Base-by-base conservation (phyloP, 139 green algal genomes). In the Closterium sp. region DNA sequence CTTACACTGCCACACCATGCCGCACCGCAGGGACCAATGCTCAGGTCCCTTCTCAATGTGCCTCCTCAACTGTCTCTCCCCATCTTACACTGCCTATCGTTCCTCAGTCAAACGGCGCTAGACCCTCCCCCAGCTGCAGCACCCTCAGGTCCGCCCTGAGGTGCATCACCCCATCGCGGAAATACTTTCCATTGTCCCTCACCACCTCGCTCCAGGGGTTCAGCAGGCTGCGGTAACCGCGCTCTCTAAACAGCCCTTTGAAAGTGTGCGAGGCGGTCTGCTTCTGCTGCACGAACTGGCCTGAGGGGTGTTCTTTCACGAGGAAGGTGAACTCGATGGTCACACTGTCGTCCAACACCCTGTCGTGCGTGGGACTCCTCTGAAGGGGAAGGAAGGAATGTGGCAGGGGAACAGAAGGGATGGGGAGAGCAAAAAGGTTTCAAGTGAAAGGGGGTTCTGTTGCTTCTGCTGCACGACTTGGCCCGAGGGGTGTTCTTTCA, bases 131-230 rank as follows among this genome's bases (percentile, higher is more conserved):
- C 19, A 31, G 86, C 29, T 38, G 28, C 9, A 89, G 34, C 9
- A 89, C 17, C 29, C 86, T 38, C 29, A 89, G 86, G 86, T 89
- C 86, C 29, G 86, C 86, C n/a, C 86, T 29, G 4, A 89, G 4
- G 2, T 38, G 19, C 86, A 89, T 89, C 9, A 89, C 86, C n/a
- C 86, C 86, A 11, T 45, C 10, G n/a, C 86, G 86, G 30, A 89
- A 89, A 22, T 89, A 89, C 29, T 22, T 17, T 9, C 29, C 31
- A 31, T 89, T 89, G 86, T 89, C 86, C 29, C 17, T 38, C 86
- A 89, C 17, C n/a, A 89, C 86, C 29, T 89, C 86, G 86, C 38
- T 89, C 86, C 86, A 89, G 6, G 86, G 86, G 28, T 89, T 38
- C 28, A 89, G 28, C 9, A 89, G 86, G 86, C 30, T 89, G 86